Percentiles rank a stretch among this genome's conserved stretches.
These are phyloP conservation scores for Saccharomycopsis phalli DNA, from an alignment of 1,139 yeast species.

Conservation along the genomic window DNA sequence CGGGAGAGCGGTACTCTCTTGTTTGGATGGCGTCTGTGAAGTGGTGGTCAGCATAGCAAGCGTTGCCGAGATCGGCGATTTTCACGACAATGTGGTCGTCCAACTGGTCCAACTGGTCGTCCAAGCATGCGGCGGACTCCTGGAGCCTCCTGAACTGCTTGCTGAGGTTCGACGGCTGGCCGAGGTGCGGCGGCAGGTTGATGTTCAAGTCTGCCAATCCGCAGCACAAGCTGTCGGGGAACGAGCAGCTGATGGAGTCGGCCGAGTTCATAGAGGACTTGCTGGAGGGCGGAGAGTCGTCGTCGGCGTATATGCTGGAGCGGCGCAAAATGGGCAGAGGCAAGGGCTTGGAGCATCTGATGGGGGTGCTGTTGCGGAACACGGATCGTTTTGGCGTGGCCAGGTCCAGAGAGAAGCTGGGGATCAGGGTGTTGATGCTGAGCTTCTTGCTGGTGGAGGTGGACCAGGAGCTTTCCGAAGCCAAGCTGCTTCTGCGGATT, in stretches of 20 bases:
- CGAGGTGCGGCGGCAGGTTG: background rate
- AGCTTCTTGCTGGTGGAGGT: background rate
- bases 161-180: background rate
- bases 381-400: conserved; percentile 9
- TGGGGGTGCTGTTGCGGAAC: conserved; percentile 22
- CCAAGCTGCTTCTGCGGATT: background rate
- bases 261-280: background rate
- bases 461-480: background rate
- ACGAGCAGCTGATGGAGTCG: background rate
- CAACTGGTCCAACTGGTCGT: conserved; percentile 21
- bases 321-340: conserved; percentile 26
- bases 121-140: background rate
- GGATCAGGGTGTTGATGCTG: conserved; percentile 1
- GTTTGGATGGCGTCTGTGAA: conserved; percentile 70
- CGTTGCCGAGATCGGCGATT: conserved; percentile 70
- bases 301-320: conserved; percentile 16
- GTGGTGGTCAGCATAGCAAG: conserved; percentile 59
- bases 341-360: conserved; percentile 28
- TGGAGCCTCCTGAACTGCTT: background rate
- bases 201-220: background rate
- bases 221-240: background rate
- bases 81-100: conserved; percentile 39
- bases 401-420: background rate
- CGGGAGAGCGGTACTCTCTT: conserved; percentile 69
- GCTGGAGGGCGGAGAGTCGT: background rate